Conservation (phyloP, 2,329 filamentous ascomycete species). For the Scopulariopsis brevicaulis region DNA sequence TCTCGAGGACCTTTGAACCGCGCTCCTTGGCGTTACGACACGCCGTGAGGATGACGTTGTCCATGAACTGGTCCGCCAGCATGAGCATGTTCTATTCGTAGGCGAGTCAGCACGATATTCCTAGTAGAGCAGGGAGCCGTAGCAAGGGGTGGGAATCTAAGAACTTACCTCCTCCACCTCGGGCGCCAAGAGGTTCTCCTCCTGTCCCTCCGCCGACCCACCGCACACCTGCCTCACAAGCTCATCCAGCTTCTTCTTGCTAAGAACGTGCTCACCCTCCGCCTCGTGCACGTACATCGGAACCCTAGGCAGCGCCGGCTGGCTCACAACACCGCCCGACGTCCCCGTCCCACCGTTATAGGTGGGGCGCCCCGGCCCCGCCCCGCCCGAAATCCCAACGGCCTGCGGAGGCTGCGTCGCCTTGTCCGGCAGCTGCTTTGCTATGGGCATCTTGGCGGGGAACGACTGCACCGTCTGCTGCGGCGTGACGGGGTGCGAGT, state of each 20-base stretch:
- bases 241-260: constrained; percentile 95
- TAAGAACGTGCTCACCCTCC: constrained; percentile 86
- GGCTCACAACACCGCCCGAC: constrained; percentile 72
- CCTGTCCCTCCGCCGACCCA: constrained; percentile 58
- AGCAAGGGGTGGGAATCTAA: not conserved
- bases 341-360: constrained; percentile 67
- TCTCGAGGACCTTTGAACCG: constrained; percentile 80
- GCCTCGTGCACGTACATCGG: constrained; percentile 81
- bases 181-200: constrained; percentile 69
- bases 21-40: constrained; percentile 91
- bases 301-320: constrained; percentile 73
- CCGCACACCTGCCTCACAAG: constrained; percentile 89
- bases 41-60: constrained; percentile 75
- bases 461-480: constrained; percentile 22
- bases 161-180: constrained; percentile 81
- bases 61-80: constrained; percentile 89
- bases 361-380: constrained; percentile 64
- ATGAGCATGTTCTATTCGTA: constrained; percentile 66
- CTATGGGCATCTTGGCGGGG: constrained; percentile 64
- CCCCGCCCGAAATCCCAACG: constrained; percentile 55
- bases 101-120: not conserved
- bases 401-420: constrained; percentile 61
- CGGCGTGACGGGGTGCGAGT: constrained; percentile 16
- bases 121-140: not conserved
- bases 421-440: constrained; percentile 61